Evolutionary conservation across 352 stramenopile species (phyloP).

Genomic region (Globisporangium lucens): DNA sequence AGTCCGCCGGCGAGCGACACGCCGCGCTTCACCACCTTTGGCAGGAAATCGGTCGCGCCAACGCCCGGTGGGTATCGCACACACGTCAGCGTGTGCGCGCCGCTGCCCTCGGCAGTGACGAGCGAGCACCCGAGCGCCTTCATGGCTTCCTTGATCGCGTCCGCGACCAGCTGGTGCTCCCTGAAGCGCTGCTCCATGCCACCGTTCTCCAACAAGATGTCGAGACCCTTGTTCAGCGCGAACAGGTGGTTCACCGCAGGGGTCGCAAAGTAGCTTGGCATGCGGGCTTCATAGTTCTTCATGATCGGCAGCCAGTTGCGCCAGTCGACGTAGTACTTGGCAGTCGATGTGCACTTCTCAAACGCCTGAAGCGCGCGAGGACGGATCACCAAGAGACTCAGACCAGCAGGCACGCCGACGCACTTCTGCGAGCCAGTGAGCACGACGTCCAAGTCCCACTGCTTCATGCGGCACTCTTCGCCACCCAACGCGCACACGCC

Average conservation of each 20-base stretch:
- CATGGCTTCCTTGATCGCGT: conserved; percentile 69
- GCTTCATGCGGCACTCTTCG: conserved; percentile 78
- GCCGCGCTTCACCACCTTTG: conserved; percentile 65
- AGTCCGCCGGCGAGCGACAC: conserved; percentile 72
- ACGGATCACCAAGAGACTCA: conserved; percentile 65
- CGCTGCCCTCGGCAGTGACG: conserved; percentile 45
- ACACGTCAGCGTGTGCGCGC: conserved; percentile 70
- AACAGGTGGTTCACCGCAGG: conserved; percentile 80
- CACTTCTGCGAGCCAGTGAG: conserved; percentile 81
- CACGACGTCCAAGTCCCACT: conserved; percentile 77
- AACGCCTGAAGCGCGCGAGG: conserved; percentile 64
- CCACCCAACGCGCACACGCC: conserved; percentile 67
- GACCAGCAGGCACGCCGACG: conserved; percentile 60
- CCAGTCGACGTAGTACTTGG: conserved; percentile 79
- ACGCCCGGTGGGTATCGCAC: conserved; percentile 72
- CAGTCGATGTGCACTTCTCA: conserved; percentile 47
- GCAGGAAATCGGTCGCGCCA: conserved; percentile 59
- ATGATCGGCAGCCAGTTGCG: conserved; percentile 81
- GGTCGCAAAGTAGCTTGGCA: conserved; percentile 75
- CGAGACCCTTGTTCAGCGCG: conserved; percentile 59
- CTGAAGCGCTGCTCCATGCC: conserved; percentile 77
- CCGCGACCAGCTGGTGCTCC: conserved; percentile 55
- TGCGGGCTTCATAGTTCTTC: conserved; percentile 80
- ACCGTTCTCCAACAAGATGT: conserved; percentile 68
- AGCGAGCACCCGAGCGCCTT: conserved; percentile 56